These are phyloP conservation scores for Aureobasidium sp. DNA, from an alignment of 2,329 filamentous ascomycete species.

Conservation along the genomic window DNA sequence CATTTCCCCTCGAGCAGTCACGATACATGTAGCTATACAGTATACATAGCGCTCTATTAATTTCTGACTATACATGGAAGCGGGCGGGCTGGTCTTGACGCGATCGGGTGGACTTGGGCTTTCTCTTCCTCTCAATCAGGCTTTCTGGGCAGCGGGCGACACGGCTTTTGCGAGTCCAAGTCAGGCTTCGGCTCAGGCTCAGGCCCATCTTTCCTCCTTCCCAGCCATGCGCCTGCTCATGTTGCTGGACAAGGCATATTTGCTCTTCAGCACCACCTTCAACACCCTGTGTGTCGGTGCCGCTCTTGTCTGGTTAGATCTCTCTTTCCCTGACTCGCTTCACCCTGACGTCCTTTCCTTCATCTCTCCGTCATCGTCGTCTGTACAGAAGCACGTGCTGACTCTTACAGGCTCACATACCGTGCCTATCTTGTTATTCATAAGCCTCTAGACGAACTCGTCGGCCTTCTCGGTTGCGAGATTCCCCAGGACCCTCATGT, in stretches of 20 bases:
- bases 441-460: constrained; percentile 84
- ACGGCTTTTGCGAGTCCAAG: neutral
- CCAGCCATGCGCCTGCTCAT: constrained; percentile 13
- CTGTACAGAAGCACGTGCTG: neutral
- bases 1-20: neutral
- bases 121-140: neutral
- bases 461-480: constrained; percentile 85
- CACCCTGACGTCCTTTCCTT: neutral
- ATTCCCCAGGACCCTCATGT: constrained; percentile 85
- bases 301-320: constrained; percentile 16
- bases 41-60: neutral
- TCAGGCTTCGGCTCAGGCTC: neutral
- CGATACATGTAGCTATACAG: neutral
- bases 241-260: constrained; percentile 15
- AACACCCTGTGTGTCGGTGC: constrained; percentile 16
- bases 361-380: neutral
- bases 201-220: neutral
- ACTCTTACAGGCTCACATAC: constrained; percentile 57
- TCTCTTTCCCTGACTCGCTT: neutral
- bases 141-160: constrained; percentile 3
- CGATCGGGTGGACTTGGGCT: neutral
- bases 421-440: constrained; percentile 82
- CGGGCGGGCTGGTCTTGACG: neutral
- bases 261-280: constrained; percentile 16
- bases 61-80: constrained; percentile 6